Percentiles rank a stretch among this genome's conserved stretches.
Evolutionary conservation across 306 rosid species (phyloP).

Genomic region (Cicer judaicum): DNA sequence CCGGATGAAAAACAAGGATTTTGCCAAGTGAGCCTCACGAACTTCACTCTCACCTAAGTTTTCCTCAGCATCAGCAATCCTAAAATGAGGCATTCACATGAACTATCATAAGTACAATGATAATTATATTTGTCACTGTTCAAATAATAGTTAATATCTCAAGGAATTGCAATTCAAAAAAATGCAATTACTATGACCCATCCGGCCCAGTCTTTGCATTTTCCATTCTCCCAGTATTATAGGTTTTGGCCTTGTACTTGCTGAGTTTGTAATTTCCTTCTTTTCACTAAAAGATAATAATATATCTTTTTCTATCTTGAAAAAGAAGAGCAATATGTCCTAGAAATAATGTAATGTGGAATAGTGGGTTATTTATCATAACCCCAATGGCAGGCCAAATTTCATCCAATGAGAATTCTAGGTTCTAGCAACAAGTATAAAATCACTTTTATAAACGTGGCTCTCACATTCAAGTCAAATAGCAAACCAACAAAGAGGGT

Average conservation of each 20-base stretch:
- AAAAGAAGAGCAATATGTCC: neutral
- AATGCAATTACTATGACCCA: conserved; percentile 25
- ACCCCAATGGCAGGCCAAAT: neutral
- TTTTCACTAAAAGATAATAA: neutral
- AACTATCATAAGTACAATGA: conserved; percentile 21
- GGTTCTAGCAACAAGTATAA: neutral
- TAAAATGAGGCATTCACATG: conserved; percentile 48
- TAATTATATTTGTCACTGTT: neutral
- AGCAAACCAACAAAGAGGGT: neutral
- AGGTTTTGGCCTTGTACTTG: neutral
- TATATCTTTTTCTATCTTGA: neutral
- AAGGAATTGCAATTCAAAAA: conserved; percentile 3
- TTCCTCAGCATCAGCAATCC: conserved; percentile 98
- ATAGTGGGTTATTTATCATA: neutral
- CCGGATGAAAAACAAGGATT: conserved; percentile 84
- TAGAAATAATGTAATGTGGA: neutral
- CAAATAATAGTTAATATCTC: conserved; percentile 39
- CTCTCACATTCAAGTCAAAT: neutral
- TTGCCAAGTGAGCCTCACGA: conserved; percentile 97
- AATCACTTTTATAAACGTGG: neutral
- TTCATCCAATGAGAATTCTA: neutral
- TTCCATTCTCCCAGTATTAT: neutral
- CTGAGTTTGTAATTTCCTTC: neutral
- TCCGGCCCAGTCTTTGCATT: conserved; percentile 9
- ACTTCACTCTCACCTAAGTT: conserved; percentile 99